Base-by-base conservation (phyloP, 2,329 filamentous ascomycete species). In the Stemphylium vesicarium region DNA sequence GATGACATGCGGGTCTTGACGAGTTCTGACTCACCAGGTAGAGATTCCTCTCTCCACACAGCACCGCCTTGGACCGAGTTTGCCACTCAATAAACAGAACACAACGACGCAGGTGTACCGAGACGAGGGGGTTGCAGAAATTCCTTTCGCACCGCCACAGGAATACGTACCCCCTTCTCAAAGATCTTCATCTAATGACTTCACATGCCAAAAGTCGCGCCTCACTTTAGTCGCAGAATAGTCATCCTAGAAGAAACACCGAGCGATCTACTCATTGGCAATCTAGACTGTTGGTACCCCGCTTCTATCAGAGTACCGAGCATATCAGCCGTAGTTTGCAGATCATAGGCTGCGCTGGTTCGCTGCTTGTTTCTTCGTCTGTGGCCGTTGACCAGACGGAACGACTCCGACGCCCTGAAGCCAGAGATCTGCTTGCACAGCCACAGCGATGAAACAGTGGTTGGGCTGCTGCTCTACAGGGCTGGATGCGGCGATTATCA, bases 221-320 rank as follows among this genome's bases (percentile, higher is more conserved):
- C 22, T 44, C 47, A 41, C 22, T 40, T 41, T 18, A 29, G 26
- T 29, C 26, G 42, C 18, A 24, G n/a, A 31, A 47, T 15, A 26
- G 29, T 11, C 11, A 40, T 41, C 31, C 36, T 20, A 33, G 43
- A 16, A 47, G 29, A 52, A 38, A 39, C 40, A 43, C 33, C 41
- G 49, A 46, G 24, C 22, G 15, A 46, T 46, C 41, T 32, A 33
- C 31, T 22, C 22, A 13, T 24, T 38, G 8, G 13, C 10, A 51
- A 37, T 51, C 41, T 51, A 46, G 49, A 51, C 31, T 51, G 33
- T 22, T 46, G 13, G 33, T 37, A 48, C 47, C 50, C 51, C 56
- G 38, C 47, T 43, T 37, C 32, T 50, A 16, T 32, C 33, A 37
- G 45, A 24, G 20, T 16, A 38, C 11, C 32, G 22, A 45, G 35